Percentiles rank a stretch among this genome's conserved stretches.
These are phyloP conservation scores for Exophiala sp. DNA, from an alignment of 2,329 filamentous ascomycete genomes.

Conservation along the genomic window DNA sequence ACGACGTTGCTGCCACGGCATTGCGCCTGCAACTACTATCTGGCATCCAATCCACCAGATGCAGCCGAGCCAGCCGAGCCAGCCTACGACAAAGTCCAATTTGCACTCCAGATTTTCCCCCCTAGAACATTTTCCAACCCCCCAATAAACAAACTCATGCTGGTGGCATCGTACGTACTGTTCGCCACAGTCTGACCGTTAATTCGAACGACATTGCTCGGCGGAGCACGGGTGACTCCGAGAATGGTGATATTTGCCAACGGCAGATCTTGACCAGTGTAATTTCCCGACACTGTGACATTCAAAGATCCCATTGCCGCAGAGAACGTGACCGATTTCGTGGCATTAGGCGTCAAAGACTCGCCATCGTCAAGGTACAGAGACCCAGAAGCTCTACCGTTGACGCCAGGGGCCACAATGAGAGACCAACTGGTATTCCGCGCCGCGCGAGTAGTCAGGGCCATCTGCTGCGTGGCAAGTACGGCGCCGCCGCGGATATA, in stretches of 20 bases:
- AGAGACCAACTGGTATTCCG: constrained; percentile 62
- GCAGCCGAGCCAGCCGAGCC: neutral
- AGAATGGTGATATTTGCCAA: constrained; percentile 59
- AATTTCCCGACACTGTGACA: constrained; percentile 48
- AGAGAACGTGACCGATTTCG: constrained; percentile 45
- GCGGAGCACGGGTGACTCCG: constrained; percentile 46
- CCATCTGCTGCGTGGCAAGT: constrained; percentile 62
- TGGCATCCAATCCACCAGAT: too few species aligned
- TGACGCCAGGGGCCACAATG: constrained; percentile 53
- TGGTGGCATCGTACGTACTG: constrained; percentile 44
- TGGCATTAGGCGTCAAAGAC: constrained; percentile 53
- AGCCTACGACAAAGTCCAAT: constrained; percentile 51
- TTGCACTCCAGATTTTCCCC: constrained; percentile 52
- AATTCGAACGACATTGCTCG: constrained; percentile 43
- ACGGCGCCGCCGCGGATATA: constrained; percentile 63
- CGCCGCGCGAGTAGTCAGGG: constrained; percentile 59
- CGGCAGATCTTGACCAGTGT: constrained; percentile 48
- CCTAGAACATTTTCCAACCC: constrained; percentile 47
- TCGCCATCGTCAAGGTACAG: constrained; percentile 73
- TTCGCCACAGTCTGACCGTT: constrained; percentile 45
- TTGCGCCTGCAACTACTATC: too few species aligned
- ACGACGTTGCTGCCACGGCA: too few species aligned
- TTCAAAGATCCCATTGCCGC: constrained; percentile 40
- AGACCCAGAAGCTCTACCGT: constrained; percentile 53
- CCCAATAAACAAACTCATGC: constrained; percentile 47